Evolutionary conservation across 305 asterid species (phyloP).

Genomic region (Fraxinus ornus): DNA sequence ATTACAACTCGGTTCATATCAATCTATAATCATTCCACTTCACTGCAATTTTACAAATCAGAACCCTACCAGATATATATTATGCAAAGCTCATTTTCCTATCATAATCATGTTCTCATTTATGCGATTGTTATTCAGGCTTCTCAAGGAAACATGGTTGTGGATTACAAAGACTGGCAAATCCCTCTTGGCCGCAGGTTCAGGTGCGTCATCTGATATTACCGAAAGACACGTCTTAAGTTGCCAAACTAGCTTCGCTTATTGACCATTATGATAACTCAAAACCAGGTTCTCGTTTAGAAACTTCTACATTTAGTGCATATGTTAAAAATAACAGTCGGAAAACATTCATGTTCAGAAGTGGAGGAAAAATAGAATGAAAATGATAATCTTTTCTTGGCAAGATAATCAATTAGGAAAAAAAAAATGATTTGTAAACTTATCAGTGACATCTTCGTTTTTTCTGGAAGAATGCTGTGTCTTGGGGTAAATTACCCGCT

Average conservation of each 20-base stretch:
- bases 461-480: background rate
- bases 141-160: constrained; percentile 72
- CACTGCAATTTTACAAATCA: background rate
- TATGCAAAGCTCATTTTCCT: constrained; percentile 4
- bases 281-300: background rate
- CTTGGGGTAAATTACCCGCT: background rate
- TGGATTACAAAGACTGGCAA: constrained; percentile 99
- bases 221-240: constrained; percentile 9
- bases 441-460: background rate
- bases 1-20: background rate
- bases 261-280: background rate
- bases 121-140: constrained; percentile 46
- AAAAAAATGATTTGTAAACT: no score
- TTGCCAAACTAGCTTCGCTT: background rate
- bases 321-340: background rate
- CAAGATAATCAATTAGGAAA: background rate
- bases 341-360: background rate
- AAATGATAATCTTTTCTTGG: background rate
- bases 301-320: background rate
- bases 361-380: background rate
- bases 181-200: constrained; percentile 96
- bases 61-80: background rate
- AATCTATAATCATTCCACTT: background rate
- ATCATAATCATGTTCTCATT: constrained; percentile 20
- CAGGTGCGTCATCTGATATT: constrained; percentile 51